Conservation (phyloP, 164 flowering plant species). For the Chimonanthus praecox region DNA sequence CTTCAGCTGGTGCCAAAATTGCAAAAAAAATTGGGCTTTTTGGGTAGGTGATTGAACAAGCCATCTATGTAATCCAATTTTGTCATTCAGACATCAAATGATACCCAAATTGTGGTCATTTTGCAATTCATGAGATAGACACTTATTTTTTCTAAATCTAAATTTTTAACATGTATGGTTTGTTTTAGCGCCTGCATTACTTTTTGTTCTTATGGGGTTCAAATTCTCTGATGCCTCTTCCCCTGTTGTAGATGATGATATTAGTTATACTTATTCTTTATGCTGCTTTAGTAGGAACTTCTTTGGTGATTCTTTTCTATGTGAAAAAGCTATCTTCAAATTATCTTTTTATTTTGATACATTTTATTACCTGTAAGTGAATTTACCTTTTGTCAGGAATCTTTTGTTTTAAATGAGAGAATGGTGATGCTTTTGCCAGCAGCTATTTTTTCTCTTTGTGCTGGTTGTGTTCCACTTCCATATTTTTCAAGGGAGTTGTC, state of each 20-base stretch:
- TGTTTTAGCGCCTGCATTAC: not conserved
- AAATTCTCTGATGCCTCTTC: not conserved
- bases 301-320: not conserved
- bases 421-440: conserved; percentile 56
- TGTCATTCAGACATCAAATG: too few species aligned
- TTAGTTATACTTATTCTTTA: not conserved
- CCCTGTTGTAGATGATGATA: not conserved
- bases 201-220: not conserved
- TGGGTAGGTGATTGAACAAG: too few species aligned
- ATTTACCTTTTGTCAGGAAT: conserved; percentile 41
- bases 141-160: too few species aligned
- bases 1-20: too few species aligned
- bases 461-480: conserved; percentile 43
- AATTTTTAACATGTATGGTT: not conserved
- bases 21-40: too few species aligned
- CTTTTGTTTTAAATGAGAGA: conserved; percentile 36
- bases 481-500: conserved; percentile 19
- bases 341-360: not conserved
- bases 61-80: too few species aligned
- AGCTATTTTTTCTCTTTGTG: conserved; percentile 68
- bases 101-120: too few species aligned
- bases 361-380: not conserved
- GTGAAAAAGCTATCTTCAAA: not conserved
- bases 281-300: not conserved
- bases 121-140: too few species aligned